A percentile compares a stretch with the other conserved stretches of the same genome.
Evolutionary conservation across 352 stramenopile genomes (phyloP).

Genomic region (Hyaloperonospora brassicae): DNA sequence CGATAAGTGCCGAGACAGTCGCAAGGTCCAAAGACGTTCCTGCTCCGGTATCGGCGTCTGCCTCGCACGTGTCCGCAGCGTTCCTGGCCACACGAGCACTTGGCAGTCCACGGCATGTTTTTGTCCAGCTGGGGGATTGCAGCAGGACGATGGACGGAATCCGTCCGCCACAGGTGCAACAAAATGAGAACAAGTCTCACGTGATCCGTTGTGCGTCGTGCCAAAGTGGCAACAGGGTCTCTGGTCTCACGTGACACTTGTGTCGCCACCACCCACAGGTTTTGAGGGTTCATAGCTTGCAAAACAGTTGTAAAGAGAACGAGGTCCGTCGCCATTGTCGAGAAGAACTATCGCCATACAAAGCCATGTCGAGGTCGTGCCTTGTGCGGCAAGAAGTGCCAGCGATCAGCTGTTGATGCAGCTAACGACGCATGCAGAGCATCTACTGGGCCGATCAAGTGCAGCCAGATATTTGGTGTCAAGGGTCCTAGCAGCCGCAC

Average conservation of each 20-base stretch:
- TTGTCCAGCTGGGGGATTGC: slow-evolving; percentile 17
- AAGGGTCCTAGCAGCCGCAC: background rate
- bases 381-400: slow-evolving; percentile 1
- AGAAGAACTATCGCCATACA: slow-evolving; percentile 14
- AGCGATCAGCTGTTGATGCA: slow-evolving; percentile 14
- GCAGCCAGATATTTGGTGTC: slow-evolving; percentile 8
- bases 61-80: slow-evolving; percentile 32
- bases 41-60: slow-evolving; percentile 7
- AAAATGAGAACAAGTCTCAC: slow-evolving; percentile 17
- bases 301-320: slow-evolving; percentile 7
- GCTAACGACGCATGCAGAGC: slow-evolving; percentile 20
- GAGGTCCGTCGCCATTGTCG: slow-evolving; percentile 8
- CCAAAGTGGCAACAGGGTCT: slow-evolving; percentile 37
- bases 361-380: slow-evolving; percentile 11
- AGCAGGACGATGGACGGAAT: background rate
- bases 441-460: slow-evolving; percentile 9
- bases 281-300: slow-evolving; percentile 23
- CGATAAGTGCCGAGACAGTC: slow-evolving; percentile 10
- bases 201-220: slow-evolving; percentile 47
- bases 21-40: slow-evolving; percentile 3
- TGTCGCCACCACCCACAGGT: slow-evolving; percentile 39
- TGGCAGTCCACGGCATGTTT: slow-evolving; percentile 38
- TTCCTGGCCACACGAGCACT: slow-evolving; percentile 42
- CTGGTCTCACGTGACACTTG: slow-evolving; percentile 43
- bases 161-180: slow-evolving; percentile 2